Evolutionary conservation across 306 rosid species (phyloP).

Genomic region (Cucurbita maxima): DNA sequence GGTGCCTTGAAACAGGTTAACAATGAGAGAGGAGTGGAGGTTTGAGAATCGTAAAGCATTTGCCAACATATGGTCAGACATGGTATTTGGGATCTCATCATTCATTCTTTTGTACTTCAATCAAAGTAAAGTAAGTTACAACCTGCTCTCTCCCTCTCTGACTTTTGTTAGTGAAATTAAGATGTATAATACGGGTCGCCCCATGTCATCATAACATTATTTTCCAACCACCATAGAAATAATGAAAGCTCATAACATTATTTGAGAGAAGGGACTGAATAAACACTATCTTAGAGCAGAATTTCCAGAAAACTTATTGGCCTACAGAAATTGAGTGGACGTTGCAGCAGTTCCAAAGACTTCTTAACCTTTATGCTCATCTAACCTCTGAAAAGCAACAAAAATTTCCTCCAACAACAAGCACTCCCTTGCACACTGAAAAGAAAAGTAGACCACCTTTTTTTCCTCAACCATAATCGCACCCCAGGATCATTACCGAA

Average conservation of each 20-base stretch:
- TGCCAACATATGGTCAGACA: slow-evolving; percentile 96
- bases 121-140: slow-evolving; percentile 63
- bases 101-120: slow-evolving; percentile 84
- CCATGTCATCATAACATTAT: not conserved
- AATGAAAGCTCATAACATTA: not conserved
- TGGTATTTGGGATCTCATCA: slow-evolving; percentile 67
- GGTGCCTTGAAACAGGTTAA: slow-evolving; percentile 45
- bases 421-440: not conserved
- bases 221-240: not conserved
- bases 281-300: not conserved
- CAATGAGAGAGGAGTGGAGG: slow-evolving; percentile 86
- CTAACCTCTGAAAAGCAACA: not conserved
- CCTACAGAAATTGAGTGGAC: not conserved
- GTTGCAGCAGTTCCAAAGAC: not conserved
- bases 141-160: not conserved
- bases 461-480: not conserved
- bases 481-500: not conserved
- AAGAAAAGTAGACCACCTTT: not conserved
- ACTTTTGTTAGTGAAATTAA: slow-evolving; percentile 5
- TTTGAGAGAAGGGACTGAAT: not conserved
- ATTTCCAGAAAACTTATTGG: not conserved
- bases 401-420: not conserved
- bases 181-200: not conserved
- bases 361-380: not conserved
- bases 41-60: slow-evolving; percentile 78